Evolutionary conservation across 352 stramenopile genomes (phyloP).

Genomic region (Phytophthora sp.): DNA sequence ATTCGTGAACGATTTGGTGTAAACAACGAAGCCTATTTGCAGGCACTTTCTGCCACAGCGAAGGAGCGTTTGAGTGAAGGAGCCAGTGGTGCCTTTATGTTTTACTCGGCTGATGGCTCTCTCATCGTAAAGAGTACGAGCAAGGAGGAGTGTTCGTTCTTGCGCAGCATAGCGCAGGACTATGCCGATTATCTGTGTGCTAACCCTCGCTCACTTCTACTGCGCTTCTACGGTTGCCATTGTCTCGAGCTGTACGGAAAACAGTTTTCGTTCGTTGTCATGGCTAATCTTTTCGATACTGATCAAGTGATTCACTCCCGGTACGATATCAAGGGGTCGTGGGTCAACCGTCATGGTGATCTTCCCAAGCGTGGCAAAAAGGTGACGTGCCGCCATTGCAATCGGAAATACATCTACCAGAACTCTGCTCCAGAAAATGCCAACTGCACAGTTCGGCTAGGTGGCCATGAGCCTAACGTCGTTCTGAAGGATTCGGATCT

Average conservation of each 20-base stretch:
- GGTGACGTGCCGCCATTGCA: constrained; percentile 90
- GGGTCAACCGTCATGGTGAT: constrained; percentile 87
- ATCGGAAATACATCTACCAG: constrained; percentile 83
- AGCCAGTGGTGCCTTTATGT: constrained; percentile 92
- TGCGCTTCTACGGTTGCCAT: constrained; percentile 92
- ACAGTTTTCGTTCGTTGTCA: constrained; percentile 92
- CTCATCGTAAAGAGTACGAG: constrained; percentile 93
- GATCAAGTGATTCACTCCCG: constrained; percentile 86
- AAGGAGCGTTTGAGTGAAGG: constrained; percentile 91
- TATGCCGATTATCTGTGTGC: constrained; percentile 89
- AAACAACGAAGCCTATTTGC: constrained; percentile 83
- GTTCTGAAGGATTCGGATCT: constrained; percentile 91
- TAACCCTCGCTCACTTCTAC: constrained; percentile 86
- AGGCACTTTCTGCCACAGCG: constrained; percentile 82
- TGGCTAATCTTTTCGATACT: constrained; percentile 93
- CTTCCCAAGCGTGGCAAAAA: constrained; percentile 87
- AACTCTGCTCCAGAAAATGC: constrained; percentile 67
- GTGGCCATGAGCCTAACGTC: constrained; percentile 88
- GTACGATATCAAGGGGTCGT: constrained; percentile 93
- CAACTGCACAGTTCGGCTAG: constrained; percentile 76
- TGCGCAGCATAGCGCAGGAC: constrained; percentile 86
- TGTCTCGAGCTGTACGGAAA: constrained; percentile 91
- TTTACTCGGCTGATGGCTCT: constrained; percentile 88
- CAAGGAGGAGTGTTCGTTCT: constrained; percentile 85
- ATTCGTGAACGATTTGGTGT: constrained; percentile 89